These are phyloP conservation scores for Auriscalpium orientale DNA, from an alignment of 768 basidiomycete genomes.

Conservation along the genomic window DNA sequence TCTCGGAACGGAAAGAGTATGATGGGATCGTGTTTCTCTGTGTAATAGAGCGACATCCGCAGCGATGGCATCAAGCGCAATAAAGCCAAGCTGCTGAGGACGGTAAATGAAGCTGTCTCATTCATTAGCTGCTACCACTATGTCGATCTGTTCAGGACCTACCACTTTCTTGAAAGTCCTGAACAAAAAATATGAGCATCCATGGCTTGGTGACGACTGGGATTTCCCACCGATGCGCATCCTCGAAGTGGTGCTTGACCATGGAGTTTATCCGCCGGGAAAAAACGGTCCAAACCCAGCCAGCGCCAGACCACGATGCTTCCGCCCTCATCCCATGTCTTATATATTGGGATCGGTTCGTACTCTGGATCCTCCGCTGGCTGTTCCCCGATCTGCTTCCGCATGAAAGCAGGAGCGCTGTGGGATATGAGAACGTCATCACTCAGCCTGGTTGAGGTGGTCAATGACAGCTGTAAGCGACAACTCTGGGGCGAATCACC, in stretches of 20 bases:
- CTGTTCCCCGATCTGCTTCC: constrained; percentile 11
- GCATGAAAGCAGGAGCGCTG: constrained; percentile 23
- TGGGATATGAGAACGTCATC: constrained; percentile 28
- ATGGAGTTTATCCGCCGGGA: constrained; percentile 37
- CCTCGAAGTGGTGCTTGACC: constrained; percentile 39
- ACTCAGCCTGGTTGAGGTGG: background rate
- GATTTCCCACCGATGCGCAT: constrained; percentile 47
- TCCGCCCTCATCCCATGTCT: constrained; percentile 29
- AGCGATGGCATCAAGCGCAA: too few species aligned
- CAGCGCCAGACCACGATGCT: constrained; percentile 59
- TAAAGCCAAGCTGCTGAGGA: constrained; percentile 41
- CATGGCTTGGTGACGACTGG: background rate
- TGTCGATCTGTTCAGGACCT: constrained; percentile 17
- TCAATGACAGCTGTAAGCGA: background rate
- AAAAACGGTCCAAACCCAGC: constrained; percentile 59
- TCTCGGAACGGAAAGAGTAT: constrained; percentile 37
- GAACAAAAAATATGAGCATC: background rate
- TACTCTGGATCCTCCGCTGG: constrained; percentile 17
- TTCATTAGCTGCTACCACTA: background rate
- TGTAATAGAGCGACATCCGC: constrained; percentile 24
- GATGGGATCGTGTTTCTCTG: constrained; percentile 40
- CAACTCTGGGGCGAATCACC: constrained; percentile 31
- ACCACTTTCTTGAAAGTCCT: constrained; percentile 81
- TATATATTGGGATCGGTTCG: background rate
- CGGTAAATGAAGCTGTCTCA: background rate